Evolutionary conservation across 257 asterid species (phyloP).

Genomic region (Solanum bulbocastanum): DNA sequence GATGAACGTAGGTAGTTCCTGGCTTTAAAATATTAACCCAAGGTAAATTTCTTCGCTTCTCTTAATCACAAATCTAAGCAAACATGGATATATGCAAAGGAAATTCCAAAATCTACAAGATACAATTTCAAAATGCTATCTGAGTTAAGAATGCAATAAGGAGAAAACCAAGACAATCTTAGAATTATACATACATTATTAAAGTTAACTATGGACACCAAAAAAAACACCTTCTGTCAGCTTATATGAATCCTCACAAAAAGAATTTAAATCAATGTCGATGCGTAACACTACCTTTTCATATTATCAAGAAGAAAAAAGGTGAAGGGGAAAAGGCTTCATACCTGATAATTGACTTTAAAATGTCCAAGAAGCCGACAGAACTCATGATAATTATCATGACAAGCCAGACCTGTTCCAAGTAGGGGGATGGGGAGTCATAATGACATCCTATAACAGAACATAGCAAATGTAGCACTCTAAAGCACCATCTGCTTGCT

Average conservation of each 20-base stretch:
- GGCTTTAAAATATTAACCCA: background rate
- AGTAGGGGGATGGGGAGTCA: background rate
- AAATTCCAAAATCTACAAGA: background rate
- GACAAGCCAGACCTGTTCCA: slow-evolving; percentile 76
- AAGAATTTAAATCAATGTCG: background rate
- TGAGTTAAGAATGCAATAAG: background rate
- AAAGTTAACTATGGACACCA: background rate
- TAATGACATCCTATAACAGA: background rate
- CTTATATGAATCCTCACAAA: background rate
- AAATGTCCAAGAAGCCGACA: slow-evolving; percentile 99
- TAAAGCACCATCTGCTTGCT: background rate
- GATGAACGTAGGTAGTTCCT: background rate
- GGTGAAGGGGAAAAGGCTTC: background rate
- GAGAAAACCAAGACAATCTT: background rate
- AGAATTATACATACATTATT: background rate
- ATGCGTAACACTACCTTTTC: background rate
- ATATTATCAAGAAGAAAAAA: background rate
- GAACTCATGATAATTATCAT: slow-evolving; percentile 96
- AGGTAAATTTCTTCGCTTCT: background rate
- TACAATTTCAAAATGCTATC: background rate
- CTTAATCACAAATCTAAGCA: background rate
- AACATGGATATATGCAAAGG: background rate
- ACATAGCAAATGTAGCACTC: background rate
- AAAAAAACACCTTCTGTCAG: background rate
- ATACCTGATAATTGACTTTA: slow-evolving; percentile 92